A percentile compares a stretch with the other conserved stretches of the same genome.
Conservation (phyloP, 108 stramenopile genomes). For the Licmophora abbreviata region DNA sequence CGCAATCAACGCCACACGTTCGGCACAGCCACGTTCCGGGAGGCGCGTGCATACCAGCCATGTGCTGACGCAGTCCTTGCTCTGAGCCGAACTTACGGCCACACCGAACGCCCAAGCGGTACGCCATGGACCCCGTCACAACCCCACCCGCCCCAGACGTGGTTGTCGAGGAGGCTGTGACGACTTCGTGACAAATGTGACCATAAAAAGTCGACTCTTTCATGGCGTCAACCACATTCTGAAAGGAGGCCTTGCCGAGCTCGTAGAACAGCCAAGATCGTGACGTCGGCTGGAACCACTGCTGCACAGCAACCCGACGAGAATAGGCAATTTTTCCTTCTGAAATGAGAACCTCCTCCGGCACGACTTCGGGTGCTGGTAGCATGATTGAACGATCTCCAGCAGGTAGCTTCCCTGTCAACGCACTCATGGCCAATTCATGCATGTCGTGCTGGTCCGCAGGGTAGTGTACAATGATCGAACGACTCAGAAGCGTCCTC, state of each 20-base stretch:
- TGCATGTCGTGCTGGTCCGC: slow-evolving; percentile 18
- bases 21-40: slow-evolving; percentile 85
- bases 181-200: slow-evolving; percentile 72
- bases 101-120: slow-evolving; percentile 60
- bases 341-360: slow-evolving; percentile 32
- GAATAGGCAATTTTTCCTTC: slow-evolving; percentile 43
- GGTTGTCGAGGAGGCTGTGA: slow-evolving; percentile 65
- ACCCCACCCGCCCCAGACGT: slow-evolving; percentile 61
- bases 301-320: slow-evolving; percentile 44
- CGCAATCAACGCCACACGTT: slow-evolving; percentile 70
- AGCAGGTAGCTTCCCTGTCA: slow-evolving; percentile 41
- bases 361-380: slow-evolving; percentile 25
- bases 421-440: slow-evolving; percentile 34
- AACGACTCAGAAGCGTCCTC: slow-evolving; percentile 53
- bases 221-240: slow-evolving; percentile 49
- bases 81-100: slow-evolving; percentile 75
- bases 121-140: slow-evolving; percentile 59
- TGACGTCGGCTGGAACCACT: slow-evolving; percentile 43
- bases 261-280: slow-evolving; percentile 64
- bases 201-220: slow-evolving; percentile 40
- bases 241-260: slow-evolving; percentile 37
- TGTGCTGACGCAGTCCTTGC: slow-evolving; percentile 71
- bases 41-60: slow-evolving; percentile 67
- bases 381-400: slow-evolving; percentile 6
- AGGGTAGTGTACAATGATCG: slow-evolving; percentile 54